A percentile compares a stretch with the other conserved stretches of the same genome.
phyloP scores from a whole-genome alignment of 306 rosid genomes.

The Citrullus colocynthis region DNA sequence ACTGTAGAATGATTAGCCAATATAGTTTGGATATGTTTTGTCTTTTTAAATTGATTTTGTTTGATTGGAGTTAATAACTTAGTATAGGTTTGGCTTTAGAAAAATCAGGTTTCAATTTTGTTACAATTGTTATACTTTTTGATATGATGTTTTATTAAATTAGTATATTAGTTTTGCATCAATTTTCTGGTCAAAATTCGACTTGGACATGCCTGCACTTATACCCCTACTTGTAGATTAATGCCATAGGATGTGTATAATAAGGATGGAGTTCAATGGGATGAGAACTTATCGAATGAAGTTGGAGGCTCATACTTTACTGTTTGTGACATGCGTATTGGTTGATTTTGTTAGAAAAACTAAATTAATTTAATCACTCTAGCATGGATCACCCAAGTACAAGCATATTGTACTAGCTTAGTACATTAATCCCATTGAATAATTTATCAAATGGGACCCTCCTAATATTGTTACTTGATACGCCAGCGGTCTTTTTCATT shows the following conservation, averaged over 20 bases:
- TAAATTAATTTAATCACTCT: not conserved
- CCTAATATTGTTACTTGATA: not conserved
- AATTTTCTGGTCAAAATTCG: not conserved
- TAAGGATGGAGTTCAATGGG: not conserved
- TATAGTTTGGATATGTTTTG: not conserved
- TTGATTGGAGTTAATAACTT: not conserved
- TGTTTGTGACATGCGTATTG: not conserved
- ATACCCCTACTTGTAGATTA: not conserved
- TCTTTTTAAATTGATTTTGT: not conserved
- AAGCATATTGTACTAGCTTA: not conserved
- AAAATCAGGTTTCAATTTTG: not conserved
- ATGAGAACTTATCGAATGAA: not conserved
- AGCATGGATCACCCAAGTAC: not conserved
- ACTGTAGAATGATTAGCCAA: not conserved
- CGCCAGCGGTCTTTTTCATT: not conserved
- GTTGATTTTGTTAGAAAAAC: not conserved
- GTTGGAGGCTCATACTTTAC: not conserved
- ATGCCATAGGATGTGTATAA: not conserved
- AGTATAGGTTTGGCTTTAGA: not conserved
- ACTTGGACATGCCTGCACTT: not conserved
- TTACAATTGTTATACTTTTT: no score
- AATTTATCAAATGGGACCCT: not conserved
- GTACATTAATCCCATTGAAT: not conserved
- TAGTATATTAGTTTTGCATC: not conserved
- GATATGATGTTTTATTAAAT: not conserved